Conservation (phyloP, 129 eudicot genomes). For the Deinandra increscens region DNA sequence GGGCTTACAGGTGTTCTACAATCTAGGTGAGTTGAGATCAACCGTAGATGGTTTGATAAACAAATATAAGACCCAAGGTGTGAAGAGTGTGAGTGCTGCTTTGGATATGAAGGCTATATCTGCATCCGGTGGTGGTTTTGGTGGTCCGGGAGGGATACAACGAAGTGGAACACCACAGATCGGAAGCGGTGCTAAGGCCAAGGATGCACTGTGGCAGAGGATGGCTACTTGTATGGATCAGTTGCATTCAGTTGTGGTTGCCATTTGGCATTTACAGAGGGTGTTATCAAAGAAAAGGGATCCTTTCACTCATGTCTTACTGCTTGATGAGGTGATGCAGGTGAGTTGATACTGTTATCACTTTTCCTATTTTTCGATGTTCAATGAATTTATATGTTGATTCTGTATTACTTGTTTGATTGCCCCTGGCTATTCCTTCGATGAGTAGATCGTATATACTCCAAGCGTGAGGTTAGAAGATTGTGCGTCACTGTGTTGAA, state of each 20-base stretch:
- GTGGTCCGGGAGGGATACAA: conserved; percentile 89
- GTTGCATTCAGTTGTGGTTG: conserved; percentile 73
- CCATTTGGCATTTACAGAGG: conserved; percentile 98
- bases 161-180: conserved; percentile 88
- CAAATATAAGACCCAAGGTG: conserved; percentile 64
- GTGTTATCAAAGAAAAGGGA: conserved; percentile 94
- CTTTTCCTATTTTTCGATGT: neutral
- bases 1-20: conserved; percentile 90
- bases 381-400: neutral
- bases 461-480: neutral
- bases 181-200: conserved; percentile 72
- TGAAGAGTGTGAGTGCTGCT: conserved; percentile 64
- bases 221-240: conserved; percentile 90
- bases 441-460: conserved; percentile 2
- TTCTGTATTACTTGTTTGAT: neutral
- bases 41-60: conserved; percentile 71
- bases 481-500: neutral
- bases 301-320: conserved; percentile 85
- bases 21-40: conserved; percentile 73
- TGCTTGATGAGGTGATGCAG: conserved; percentile 92
- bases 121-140: conserved; percentile 40
- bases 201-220: conserved; percentile 91
- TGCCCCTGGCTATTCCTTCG: neutral
- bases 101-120: conserved; percentile 90
- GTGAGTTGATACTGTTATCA: conserved; percentile 29